Conservation (phyloP, 805 yeast species). For the Ogataea populi-albae region DNA sequence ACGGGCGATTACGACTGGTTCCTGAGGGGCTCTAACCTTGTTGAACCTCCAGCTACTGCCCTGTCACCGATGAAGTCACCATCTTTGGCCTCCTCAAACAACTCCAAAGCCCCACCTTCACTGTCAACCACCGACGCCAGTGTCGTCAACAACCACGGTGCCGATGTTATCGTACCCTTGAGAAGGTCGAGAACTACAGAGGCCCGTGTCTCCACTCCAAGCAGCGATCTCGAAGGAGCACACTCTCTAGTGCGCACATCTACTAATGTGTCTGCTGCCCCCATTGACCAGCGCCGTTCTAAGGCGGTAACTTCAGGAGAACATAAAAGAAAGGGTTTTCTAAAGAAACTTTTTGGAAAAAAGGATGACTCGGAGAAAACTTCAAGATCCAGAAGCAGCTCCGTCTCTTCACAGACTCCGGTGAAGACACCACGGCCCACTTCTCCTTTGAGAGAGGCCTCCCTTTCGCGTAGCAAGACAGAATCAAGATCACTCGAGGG, state of each 20-base stretch:
- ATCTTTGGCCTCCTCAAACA: constrained; percentile 21
- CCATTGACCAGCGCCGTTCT: constrained; percentile 5
- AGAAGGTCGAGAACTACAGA: constrained; percentile 29
- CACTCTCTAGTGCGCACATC: constrained; percentile 24
- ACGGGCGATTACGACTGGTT: constrained; percentile 33
- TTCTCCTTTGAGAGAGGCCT: background rate
- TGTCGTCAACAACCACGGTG: constrained; percentile 4
- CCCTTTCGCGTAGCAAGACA: constrained; percentile 2
- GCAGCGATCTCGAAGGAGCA: constrained; percentile 9
- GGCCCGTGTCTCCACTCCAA: constrained; percentile 12
- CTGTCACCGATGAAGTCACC: constrained; percentile 28
- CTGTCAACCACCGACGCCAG: constrained; percentile 19
- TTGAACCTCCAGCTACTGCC: constrained; percentile 6
- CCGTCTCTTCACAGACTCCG: constrained; percentile 4
- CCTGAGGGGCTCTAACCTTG: constrained; percentile 20
- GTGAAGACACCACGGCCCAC: constrained; percentile 1
- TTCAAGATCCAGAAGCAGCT: constrained; percentile 10
- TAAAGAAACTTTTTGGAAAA: constrained; percentile 26
- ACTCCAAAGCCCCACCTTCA: constrained; percentile 28
- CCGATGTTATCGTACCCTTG: constrained; percentile 13
- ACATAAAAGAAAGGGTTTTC: constrained; percentile 20
- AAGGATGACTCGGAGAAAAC: constrained; percentile 13
- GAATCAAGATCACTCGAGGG: too few relatives aligned
- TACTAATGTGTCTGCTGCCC: constrained; percentile 26
- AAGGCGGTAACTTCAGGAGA: constrained; percentile 1